Percentiles rank a stretch among this genome's conserved stretches.
Conservation (phyloP, 106 monocot genomes). For the Narthecium ossifragum region DNA sequence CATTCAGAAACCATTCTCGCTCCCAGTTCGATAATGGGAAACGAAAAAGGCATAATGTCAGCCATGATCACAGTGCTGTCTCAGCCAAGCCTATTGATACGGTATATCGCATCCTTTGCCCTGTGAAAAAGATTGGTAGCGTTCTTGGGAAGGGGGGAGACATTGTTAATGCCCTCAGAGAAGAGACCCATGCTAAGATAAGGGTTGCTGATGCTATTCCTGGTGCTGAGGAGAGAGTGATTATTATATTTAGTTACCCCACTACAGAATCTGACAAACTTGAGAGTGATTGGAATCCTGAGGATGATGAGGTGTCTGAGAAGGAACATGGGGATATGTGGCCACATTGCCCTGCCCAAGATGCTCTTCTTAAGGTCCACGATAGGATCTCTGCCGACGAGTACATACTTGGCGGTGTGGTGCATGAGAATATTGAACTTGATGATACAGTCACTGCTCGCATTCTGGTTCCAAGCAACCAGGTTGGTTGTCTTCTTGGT, state of each 20-base stretch:
- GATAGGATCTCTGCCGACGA: constrained; percentile 74
- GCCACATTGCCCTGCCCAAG: constrained; percentile 65
- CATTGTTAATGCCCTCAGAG: constrained; percentile 63
- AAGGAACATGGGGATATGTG: constrained; percentile 22
- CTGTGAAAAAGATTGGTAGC: constrained; percentile 68
- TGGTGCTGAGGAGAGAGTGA: constrained; percentile 68
- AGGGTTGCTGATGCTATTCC: constrained; percentile 69
- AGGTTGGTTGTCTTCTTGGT: constrained; percentile 78
- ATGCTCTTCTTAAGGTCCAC: constrained; percentile 71
- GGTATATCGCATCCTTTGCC: constrained; percentile 72
- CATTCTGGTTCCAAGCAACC: constrained; percentile 64
- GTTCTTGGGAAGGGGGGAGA: constrained; percentile 83
- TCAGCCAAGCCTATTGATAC: constrained; percentile 49
- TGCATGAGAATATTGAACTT: constrained; percentile 27
- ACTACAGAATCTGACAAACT: constrained; percentile 9
- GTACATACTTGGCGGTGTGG: constrained; percentile 33
- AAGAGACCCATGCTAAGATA: constrained; percentile 72
- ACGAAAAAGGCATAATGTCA: constrained; percentile 34
- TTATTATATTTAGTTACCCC: constrained; percentile 46
- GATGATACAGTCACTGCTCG: constrained; percentile 46
- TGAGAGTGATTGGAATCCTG: constrained; percentile 13
- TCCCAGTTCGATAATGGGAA: constrained; percentile 32
- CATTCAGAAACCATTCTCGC: constrained; percentile 15
- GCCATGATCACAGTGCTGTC: constrained; percentile 14
- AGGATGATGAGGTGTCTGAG: constrained; percentile 10